phyloP scores from a whole-genome alignment of 73 alveolate genomes.

The Breviolum minutum region DNA sequence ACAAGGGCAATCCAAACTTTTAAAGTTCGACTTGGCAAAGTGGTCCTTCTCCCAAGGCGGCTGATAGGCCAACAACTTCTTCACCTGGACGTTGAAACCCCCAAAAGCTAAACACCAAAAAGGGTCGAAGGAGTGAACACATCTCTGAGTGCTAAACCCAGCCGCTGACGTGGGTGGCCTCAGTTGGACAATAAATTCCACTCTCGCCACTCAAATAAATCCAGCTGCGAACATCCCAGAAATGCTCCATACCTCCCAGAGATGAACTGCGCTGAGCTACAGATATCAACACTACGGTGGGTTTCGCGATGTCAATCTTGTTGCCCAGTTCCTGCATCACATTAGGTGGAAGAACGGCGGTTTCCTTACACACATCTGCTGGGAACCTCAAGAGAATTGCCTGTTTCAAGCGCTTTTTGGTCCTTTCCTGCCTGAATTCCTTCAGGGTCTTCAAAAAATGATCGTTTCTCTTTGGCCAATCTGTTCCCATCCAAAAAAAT shows the following conservation, averaged over 20 bases:
- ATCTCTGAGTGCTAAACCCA: constrained; percentile 11
- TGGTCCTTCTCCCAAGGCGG: constrained; percentile 53
- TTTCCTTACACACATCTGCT: too few species aligned
- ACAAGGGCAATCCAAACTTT: too few species aligned
- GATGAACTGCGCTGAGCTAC: not conserved
- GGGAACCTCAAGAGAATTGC: too few species aligned
- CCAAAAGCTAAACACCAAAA: too few species aligned
- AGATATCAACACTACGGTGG: constrained; percentile 6
- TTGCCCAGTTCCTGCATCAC: not conserved
- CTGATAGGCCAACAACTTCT: constrained; percentile 18
- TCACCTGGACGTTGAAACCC: not conserved
- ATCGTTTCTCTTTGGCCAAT: too few species aligned
- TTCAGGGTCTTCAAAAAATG: too few species aligned
- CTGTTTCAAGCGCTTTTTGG: too few species aligned
- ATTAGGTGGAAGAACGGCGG: not conserved
- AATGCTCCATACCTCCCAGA: too few species aligned
- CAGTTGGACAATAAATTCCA: not conserved
- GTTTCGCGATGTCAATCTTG: constrained; percentile 4
- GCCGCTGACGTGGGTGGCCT: constrained; percentile 29
- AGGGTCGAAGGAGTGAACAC: not conserved
- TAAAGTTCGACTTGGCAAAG: not conserved
- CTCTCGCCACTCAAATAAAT: too few species aligned
- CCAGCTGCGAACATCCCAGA: too few species aligned
- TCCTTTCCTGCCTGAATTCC: too few species aligned
- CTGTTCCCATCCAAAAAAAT: too few species aligned